Evolutionary conservation across 2,329 filamentous ascomycete genomes (phyloP).

Genomic region (Paraphoma sp.): DNA sequence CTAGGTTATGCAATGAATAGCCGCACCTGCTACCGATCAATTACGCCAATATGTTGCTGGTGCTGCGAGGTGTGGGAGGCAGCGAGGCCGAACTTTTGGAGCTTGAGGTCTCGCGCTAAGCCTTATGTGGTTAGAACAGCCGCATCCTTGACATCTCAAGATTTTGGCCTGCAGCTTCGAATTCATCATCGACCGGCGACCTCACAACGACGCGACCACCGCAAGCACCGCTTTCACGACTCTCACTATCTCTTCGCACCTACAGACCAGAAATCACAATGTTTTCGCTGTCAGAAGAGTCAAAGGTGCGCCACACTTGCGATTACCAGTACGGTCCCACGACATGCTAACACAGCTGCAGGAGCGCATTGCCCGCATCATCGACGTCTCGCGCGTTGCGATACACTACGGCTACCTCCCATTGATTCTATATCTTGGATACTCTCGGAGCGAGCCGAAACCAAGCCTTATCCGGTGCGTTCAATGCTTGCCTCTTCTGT

Average conservation of each 20-base stretch:
- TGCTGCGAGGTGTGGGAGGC: slow-evolving; percentile 2
- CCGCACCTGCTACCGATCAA: not conserved
- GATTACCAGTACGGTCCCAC: not conserved
- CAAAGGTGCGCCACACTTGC: slow-evolving; percentile 70
- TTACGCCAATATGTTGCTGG: not conserved
- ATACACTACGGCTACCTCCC: slow-evolving; percentile 99
- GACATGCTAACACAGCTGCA: slow-evolving; percentile 51
- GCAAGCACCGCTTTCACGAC: slow-evolving; percentile 1
- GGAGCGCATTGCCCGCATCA: slow-evolving; percentile 98
- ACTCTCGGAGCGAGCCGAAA: slow-evolving; percentile 90
- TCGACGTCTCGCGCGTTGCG: slow-evolving; percentile 90
- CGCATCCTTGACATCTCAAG: slow-evolving; percentile 16
- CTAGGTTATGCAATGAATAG: too few relatives aligned
- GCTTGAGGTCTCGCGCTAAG: slow-evolving; percentile 20
- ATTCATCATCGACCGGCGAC: slow-evolving; percentile 10
- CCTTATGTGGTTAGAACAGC: slow-evolving; percentile 11
- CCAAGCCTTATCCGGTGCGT: slow-evolving; percentile 76
- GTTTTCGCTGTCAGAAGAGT: slow-evolving; percentile 85
- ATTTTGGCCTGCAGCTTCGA: slow-evolving; percentile 31
- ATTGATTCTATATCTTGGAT: slow-evolving; percentile 95
- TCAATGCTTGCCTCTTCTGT: not conserved
- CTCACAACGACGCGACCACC: slow-evolving; percentile 15
- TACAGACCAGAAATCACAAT: slow-evolving; percentile 48
- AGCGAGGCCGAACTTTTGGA: slow-evolving; percentile 27
- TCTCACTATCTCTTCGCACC: not conserved